Evolutionary conservation across 78 protist genomes (phyloP).

Genomic region (Dictyostelium intermedium): DNA sequence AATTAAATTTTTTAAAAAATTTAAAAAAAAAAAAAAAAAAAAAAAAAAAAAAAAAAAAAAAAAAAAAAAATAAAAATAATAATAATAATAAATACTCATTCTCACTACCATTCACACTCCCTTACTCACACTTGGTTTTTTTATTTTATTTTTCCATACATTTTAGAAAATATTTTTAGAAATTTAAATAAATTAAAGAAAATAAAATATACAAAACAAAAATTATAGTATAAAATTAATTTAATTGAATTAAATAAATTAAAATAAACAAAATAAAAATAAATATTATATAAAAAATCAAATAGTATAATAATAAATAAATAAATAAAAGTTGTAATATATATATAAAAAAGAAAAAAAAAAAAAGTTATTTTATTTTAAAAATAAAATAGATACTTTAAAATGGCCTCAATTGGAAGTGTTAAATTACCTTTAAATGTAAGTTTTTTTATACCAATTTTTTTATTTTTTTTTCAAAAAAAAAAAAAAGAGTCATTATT

Average conservation of each 20-base stretch:
- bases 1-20: no score
- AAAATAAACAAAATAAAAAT: no score
- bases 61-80: no score
- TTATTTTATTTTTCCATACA: not conserved
- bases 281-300: no score
- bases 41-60: no score
- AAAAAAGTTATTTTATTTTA: not conserved
- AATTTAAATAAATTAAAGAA: not conserved
- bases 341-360: not conserved
- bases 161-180: not conserved
- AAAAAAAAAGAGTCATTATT: no score
- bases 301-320: not conserved
- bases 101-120: no score
- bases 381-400: not conserved
- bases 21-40: no score
- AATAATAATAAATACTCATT: no score
- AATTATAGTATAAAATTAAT: no score
- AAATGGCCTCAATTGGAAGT: not conserved
- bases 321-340: not conserved
- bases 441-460: not conserved
- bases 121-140: not conserved
- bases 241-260: no score
- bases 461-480: not conserved
- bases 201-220: not conserved
- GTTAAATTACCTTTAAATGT: not conserved